These are phyloP conservation scores for Pseudogymnoascus pannorum DNA, from an alignment of 2,329 filamentous ascomycete species.

Conservation along the genomic window DNA sequence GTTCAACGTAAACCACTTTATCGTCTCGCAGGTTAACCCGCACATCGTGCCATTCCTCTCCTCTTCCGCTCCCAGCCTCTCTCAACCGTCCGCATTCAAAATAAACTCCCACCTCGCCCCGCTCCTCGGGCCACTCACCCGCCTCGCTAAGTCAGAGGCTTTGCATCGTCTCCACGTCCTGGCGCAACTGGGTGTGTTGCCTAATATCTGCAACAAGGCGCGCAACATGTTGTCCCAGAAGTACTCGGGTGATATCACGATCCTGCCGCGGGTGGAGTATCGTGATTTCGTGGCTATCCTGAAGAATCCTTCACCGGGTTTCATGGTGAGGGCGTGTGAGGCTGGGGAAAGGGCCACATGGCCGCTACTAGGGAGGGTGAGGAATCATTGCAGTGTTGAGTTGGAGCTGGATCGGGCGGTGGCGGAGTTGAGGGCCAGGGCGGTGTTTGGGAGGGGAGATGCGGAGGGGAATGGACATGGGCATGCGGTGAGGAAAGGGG, in stretches of 20 bases:
- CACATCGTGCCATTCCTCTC: slow-evolving; percentile 82
- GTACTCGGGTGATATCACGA: slow-evolving; percentile 93
- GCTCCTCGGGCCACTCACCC: slow-evolving; percentile 61
- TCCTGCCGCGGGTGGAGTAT: slow-evolving; percentile 71
- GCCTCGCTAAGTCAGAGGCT: slow-evolving; percentile 70
- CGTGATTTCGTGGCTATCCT: slow-evolving; percentile 70
- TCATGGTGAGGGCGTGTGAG: slow-evolving; percentile 73
- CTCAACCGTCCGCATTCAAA: slow-evolving; percentile 35
- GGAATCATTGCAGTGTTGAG: slow-evolving; percentile 84
- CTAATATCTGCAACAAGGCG: slow-evolving; percentile 70
- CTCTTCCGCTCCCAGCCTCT: slow-evolving; percentile 55
- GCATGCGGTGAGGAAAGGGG: neutral
- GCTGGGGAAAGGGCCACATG: slow-evolving; percentile 82
- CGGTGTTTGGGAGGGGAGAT: slow-evolving; percentile 30
- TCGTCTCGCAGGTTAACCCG: slow-evolving; percentile 93
- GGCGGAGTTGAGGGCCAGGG: slow-evolving; percentile 56
- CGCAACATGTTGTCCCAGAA: slow-evolving; percentile 79
- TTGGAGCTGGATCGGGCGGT: slow-evolving; percentile 73
- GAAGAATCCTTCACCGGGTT: slow-evolving; percentile 76
- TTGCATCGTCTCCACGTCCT: slow-evolving; percentile 75
- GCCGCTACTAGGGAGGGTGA: slow-evolving; percentile 79
- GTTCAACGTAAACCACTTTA: slow-evolving; percentile 98
- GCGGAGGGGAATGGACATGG: neutral
- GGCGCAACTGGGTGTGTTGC: slow-evolving; percentile 72
- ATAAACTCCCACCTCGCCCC: neutral